These are phyloP conservation scores for Geoglossum cookeanum DNA, from an alignment of 2,329 filamentous ascomycete species.

Conservation along the genomic window DNA sequence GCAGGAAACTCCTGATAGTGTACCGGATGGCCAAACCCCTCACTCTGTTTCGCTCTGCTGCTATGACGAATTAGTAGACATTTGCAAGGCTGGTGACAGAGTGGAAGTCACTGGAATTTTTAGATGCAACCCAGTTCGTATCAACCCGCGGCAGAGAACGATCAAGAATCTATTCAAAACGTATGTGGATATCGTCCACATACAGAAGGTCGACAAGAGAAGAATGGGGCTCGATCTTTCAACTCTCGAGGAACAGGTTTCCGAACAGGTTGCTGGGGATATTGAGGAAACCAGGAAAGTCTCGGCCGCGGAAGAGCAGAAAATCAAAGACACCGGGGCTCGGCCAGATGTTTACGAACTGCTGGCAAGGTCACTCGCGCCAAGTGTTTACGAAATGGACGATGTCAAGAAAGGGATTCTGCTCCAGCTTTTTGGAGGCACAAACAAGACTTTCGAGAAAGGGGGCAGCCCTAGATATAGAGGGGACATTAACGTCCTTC, in stretches of 20 bases:
- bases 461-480: slow-evolving; percentile 89
- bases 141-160: slow-evolving; percentile 81
- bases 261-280: slow-evolving; percentile 48
- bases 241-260: slow-evolving; percentile 68
- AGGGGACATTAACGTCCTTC: slow-evolving; percentile 90
- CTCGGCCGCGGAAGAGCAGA: slow-evolving; percentile 68
- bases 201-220: slow-evolving; percentile 92
- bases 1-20: slow-evolving; percentile 87
- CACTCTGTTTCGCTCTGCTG: slow-evolving; percentile 93
- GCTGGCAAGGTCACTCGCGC: slow-evolving; percentile 73
- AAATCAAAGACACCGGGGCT: slow-evolving; percentile 62
- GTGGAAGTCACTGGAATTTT: slow-evolving; percentile 95
- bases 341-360: slow-evolving; percentile 85
- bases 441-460: slow-evolving; percentile 95
- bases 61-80: slow-evolving; percentile 92
- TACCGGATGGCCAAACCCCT: slow-evolving; percentile 89
- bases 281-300: slow-evolving; percentile 74
- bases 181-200: slow-evolving; percentile 85
- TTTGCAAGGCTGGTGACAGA: slow-evolving; percentile 93
- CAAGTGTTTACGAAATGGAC: slow-evolving; percentile 93
- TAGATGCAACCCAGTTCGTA: slow-evolving; percentile 77
- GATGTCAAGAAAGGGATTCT: slow-evolving; percentile 98
- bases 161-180: slow-evolving; percentile 97
- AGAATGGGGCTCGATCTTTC: slow-evolving; percentile 80
- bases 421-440: slow-evolving; percentile 88